These are phyloP conservation scores for Paramecium pentaurelia DNA, from an alignment of 73 alveolate species.

Conservation along the genomic window DNA sequence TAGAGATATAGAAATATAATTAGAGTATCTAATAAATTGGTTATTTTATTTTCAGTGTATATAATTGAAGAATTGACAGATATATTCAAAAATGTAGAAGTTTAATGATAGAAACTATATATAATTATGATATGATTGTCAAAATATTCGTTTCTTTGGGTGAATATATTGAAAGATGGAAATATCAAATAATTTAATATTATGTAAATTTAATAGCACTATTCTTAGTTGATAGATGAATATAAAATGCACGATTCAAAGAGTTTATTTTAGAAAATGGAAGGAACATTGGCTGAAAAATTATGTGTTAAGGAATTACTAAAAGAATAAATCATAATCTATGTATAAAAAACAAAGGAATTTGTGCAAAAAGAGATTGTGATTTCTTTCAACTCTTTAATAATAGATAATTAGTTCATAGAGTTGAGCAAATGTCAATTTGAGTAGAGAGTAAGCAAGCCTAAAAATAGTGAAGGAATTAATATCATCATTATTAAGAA, in stretches of 20 bases:
- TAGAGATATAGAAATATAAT: no score
- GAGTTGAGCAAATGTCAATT: not conserved
- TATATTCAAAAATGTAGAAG: not conserved
- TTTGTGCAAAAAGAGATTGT: not conserved
- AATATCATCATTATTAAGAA: not conserved
- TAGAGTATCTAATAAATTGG: not conserved
- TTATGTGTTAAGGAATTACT: not conserved
- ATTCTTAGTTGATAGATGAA: not conserved
- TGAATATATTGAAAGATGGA: not conserved
- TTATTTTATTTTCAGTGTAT: no score
- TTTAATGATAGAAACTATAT: not conserved
- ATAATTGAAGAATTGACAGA: not conserved
- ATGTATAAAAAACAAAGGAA: not conserved
- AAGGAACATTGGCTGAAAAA: not conserved
- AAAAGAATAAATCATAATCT: not conserved
- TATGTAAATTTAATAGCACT: conserved; percentile 1
- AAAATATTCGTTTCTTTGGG: not conserved
- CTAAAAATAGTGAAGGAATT: not conserved
- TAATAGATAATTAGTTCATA: not conserved
- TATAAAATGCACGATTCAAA: not conserved
- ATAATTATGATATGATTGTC: not conserved
- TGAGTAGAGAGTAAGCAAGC: not conserved
- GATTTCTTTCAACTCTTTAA: not conserved
- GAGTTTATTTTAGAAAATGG: not conserved
- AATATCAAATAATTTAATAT: not conserved